These are phyloP conservation scores for Hypoxylon perforatum DNA, from an alignment of 495 filamentous ascomycete genomes.

Conservation along the genomic window DNA sequence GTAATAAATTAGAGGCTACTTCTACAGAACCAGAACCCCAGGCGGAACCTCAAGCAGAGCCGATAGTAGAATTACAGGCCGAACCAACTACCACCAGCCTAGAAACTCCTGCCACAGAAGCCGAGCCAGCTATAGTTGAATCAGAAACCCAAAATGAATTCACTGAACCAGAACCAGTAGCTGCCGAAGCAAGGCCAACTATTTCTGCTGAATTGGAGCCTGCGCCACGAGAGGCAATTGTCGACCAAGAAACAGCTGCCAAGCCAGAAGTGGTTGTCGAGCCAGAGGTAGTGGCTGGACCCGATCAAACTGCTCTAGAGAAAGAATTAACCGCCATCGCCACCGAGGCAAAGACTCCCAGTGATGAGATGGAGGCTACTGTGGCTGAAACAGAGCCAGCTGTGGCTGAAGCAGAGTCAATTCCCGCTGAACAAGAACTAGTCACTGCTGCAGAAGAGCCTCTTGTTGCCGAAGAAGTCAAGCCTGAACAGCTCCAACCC, in stretches of 20 bases:
- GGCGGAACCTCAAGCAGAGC: background rate
- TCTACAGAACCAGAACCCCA: too few relatives aligned
- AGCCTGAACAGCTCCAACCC: constrained; percentile 5
- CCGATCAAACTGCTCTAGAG: background rate
- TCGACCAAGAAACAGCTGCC: background rate
- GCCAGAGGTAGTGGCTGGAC: background rate
- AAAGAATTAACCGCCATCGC: background rate
- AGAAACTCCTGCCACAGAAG: too few relatives aligned
- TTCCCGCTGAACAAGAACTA: constrained; percentile 1
- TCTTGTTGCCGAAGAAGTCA: constrained; percentile 4
- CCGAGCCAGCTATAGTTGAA: too few relatives aligned
- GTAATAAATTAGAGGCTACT: too few relatives aligned
- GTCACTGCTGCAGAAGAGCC: background rate
- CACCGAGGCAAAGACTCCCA: background rate
- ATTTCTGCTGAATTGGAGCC: background rate
- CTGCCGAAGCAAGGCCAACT: constrained; percentile 1
- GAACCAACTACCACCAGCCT: too few relatives aligned
- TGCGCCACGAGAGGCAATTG: background rate
- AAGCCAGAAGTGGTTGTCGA: background rate
- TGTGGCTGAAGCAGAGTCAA: background rate
- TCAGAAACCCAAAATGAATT: too few relatives aligned
- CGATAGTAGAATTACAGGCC: too few relatives aligned
- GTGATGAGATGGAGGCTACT: constrained; percentile 6
- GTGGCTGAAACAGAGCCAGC: constrained; percentile 5
- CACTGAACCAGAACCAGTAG: too few relatives aligned